Base-by-base conservation (phyloP, 1,139 yeast genomes). In the Suhomyces choctaworum region DNA sequence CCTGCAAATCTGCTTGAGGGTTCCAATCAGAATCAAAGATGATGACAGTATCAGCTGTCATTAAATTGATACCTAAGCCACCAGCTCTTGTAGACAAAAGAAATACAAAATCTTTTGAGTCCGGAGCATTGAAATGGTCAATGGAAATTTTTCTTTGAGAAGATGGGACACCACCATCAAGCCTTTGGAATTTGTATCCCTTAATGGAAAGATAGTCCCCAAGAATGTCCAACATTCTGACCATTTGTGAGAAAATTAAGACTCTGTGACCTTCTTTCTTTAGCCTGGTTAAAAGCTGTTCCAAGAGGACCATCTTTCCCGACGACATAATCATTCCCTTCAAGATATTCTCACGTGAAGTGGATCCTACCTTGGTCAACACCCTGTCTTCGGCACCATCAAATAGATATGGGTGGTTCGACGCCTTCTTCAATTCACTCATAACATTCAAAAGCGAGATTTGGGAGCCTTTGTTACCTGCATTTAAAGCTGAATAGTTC, bases 1-100 rank as follows among this genome's bases (percentile, higher is more conserved):
- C 98, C 64, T 92, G 97, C 49, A 90, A 68, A 73, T 90, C 98
- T 1, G 97, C 97, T 62, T 92, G 97, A 1, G 97, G 97, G 56
- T 92, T 92, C 99, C 99, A 92, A 66, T 92, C 99, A 9, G 96
- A 86, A 64, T 92, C 99, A 63, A 92, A 92, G 28, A 92, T 89
- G 49, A 92, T 87, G 22, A 92, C 99, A 4, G 98, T 92, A 56
- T 92, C 99, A 4, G 99, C 98, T 5, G 98, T 92, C 97, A 90
- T 92, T 57, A 94, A 73, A 58, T 92, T 92, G 57, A 92, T 94
- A 60, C 99, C 99, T 45, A 92, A 72, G 35, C 99, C 99, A 68
- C 99, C 99, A 16, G 98, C 99, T 67, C 99, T 79, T 0, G 99
- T 94, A 27, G 95, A 84, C 37, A 94, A 70, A 52, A 94, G 65